These are phyloP conservation scores for Aspergillus ellipticus DNA, from an alignment of 495 filamentous ascomycete genomes.

Conservation along the genomic window DNA sequence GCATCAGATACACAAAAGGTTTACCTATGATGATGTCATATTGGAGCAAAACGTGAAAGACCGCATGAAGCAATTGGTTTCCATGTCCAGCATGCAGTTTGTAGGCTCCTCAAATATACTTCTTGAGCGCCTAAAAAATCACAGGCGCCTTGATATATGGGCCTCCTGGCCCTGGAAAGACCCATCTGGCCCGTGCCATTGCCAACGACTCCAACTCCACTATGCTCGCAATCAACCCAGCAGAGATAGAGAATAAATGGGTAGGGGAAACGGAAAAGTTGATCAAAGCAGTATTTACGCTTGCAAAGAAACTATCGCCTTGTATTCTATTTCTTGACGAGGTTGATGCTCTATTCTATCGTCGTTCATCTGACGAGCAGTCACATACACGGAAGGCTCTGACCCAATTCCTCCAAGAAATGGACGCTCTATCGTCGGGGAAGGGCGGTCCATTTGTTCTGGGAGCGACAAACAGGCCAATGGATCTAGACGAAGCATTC, in stretches of 20 bases:
- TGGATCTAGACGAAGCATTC: background rate
- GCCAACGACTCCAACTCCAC: background rate
- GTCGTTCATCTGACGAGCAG: background rate
- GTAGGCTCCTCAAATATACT: background rate
- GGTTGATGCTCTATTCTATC: background rate
- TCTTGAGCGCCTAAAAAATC: background rate
- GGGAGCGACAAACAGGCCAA: background rate
- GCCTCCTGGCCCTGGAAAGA: background rate
- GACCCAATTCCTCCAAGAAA: background rate
- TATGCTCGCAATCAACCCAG: background rate
- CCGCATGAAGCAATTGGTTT: background rate
- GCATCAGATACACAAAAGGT: background rate
- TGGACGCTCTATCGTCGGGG: background rate
- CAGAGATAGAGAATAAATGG: background rate
- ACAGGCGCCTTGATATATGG: background rate
- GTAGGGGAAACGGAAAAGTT: background rate
- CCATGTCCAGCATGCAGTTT: background rate
- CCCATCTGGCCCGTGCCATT: background rate
- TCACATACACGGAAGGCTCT: background rate
- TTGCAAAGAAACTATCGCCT: background rate
- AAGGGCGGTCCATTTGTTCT: background rate
- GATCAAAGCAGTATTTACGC: background rate
- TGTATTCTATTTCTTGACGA: background rate
- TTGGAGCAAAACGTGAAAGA: background rate
- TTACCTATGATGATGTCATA: background rate